Base-by-base conservation (phyloP, 768 basidiomycete species). In the Cyclocybe cylindracea region DNA sequence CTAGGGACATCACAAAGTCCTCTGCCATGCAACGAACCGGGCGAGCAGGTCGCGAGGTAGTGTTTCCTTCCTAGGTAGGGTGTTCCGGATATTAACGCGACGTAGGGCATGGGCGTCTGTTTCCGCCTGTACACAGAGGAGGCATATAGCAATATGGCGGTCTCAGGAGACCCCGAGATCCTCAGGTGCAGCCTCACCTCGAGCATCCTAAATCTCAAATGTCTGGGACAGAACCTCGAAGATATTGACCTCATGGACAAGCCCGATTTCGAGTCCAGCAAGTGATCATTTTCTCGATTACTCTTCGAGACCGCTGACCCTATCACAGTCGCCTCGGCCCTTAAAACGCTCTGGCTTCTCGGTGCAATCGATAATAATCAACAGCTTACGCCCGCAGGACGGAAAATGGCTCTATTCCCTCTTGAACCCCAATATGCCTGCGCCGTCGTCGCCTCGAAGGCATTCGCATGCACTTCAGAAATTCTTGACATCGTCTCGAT, bases 1-100 rank as follows among this genome's bases (percentile, higher is more conserved):
- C 89, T 11, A 82, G 83, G 63, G 84, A 89, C 45, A 90, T 98
- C 55, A 91, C 91, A 19, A 86, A 91, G 67, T 93, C 92, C 2
- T 93, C 90, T 10, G 95, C 97, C 6, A 84, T 85, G 79, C 91
- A 99, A 67, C 79, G 97, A n/a, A 82, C 94, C 2, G 97, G 97
- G 66, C 91, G 97, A 50, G 97, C 96, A 0, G 97, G 97, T 55
- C 92, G 97, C 51, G 94, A 98, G 70, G 90, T 89, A 61, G 39
- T 24, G 16, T 16, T 16, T 39, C 33, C 44, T 32, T 39, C 45
- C 39, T 8, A 34, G 11, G 7, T 5, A 7, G 48, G 14, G 56
- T 38, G 7, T 36, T 46, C 24, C 24, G 24, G 10, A 49, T 16
- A 10, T 13, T 39, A 36, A 24, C 6, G 9, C 31, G n/a, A 13